A percentile compares a stretch with the other conserved stretches of the same genome.
Conservation (phyloP, 768 basidiomycete genomes). For the Leccinum pellstonianum region DNA sequence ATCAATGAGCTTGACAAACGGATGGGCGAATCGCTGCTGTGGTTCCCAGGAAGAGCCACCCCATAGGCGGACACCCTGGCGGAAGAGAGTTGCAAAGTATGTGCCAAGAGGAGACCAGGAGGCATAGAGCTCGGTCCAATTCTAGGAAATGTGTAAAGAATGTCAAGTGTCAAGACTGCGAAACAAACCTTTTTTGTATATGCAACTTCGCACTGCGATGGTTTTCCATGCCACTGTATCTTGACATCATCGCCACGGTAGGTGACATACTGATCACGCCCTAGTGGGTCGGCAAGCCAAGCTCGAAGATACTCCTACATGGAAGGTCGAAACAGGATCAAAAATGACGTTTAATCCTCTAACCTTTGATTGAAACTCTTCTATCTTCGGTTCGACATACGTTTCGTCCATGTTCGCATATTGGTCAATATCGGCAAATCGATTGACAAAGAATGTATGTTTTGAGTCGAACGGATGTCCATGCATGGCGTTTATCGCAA, state of each 20-base stretch:
- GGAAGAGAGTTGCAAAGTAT: slow-evolving; percentile 90
- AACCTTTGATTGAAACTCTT: slow-evolving; percentile 77
- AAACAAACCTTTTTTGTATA: slow-evolving; percentile 66
- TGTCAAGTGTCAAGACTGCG: slow-evolving; percentile 1
- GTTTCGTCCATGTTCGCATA: slow-evolving; percentile 76
- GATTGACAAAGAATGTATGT: slow-evolving; percentile 82
- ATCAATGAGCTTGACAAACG: slow-evolving; percentile 91
- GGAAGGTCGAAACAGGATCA: slow-evolving; percentile 8
- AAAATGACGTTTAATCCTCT: neutral
- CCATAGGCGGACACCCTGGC: slow-evolving; percentile 95
- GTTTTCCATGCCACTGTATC: slow-evolving; percentile 91
- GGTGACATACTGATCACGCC: slow-evolving; percentile 94
- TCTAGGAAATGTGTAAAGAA: slow-evolving; percentile 42
- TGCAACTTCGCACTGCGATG: slow-evolving; percentile 80
- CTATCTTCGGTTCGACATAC: slow-evolving; percentile 70
- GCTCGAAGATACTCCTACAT: slow-evolving; percentile 88
- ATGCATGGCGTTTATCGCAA: slow-evolving; percentile 66
- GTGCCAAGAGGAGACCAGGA: slow-evolving; percentile 97
- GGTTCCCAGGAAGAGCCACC: slow-evolving; percentile 89
- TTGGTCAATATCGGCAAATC: slow-evolving; percentile 86
- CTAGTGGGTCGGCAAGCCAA: slow-evolving; percentile 90
- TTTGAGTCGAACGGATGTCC: slow-evolving; percentile 84
- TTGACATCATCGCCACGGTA: slow-evolving; percentile 90
- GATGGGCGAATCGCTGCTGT: slow-evolving; percentile 91
- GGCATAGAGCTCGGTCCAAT: slow-evolving; percentile 96